Conservation (phyloP, 495 filamentous ascomycete species). For the Neurospora hispaniola region DNA sequence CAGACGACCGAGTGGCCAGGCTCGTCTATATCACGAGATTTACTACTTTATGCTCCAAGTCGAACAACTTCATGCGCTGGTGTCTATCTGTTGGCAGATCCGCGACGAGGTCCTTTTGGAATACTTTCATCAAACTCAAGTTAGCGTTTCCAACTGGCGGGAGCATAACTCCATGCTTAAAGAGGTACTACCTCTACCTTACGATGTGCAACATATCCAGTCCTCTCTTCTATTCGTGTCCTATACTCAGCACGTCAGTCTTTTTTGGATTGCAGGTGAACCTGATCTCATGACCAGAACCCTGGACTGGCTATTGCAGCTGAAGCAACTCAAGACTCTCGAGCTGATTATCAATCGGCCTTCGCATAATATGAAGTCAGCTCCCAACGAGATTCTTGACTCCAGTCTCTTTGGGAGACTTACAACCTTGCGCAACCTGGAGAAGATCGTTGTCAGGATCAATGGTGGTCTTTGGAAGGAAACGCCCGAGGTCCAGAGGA, state of each 20-base stretch:
- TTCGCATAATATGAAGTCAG: not conserved
- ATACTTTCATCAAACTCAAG: not conserved
- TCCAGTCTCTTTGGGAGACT: not conserved
- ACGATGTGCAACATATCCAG: not conserved
- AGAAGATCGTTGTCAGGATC: not conserved
- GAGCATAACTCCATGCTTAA: too few relatives aligned
- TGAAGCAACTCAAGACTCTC: not conserved
- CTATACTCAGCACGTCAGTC: not conserved
- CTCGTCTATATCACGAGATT: too few relatives aligned
- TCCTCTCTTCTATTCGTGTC: not conserved
- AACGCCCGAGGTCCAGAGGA: not conserved
- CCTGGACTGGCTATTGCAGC: not conserved
- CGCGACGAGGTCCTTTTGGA: not conserved
- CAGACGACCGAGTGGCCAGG: too few relatives aligned
- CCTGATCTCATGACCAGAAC: not conserved
- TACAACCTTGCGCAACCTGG: not conserved
- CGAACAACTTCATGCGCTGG: not conserved
- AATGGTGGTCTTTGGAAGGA: not conserved
- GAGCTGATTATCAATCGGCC: not conserved
- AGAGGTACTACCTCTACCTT: not conserved
- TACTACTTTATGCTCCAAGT: not conserved
- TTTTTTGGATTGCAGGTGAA: not conserved
- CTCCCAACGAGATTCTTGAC: fast-evolving
- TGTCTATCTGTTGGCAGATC: not conserved
- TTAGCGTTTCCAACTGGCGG: not conserved